phyloP scores from a whole-genome alignment of 192 early-diverging fungal species.

The Helicostylum pulchrum region DNA sequence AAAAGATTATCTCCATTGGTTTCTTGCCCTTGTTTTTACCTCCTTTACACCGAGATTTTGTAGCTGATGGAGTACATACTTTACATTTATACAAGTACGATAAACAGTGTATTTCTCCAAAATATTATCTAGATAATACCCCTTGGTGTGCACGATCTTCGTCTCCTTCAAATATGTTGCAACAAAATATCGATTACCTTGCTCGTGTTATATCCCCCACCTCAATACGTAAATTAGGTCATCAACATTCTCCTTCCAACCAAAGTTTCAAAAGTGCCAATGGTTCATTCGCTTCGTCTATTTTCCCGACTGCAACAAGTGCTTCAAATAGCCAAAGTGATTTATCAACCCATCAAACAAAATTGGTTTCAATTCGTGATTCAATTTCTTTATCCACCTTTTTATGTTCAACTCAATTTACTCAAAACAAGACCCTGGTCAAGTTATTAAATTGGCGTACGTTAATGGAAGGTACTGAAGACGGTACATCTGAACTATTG shows the following conservation, averaged over 20 bases:
- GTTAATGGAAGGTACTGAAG: conserved; percentile 10
- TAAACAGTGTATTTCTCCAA: conserved; percentile 33
- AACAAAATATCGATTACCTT: conserved; percentile 12
- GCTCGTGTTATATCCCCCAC: not conserved
- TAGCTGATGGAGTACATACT: conserved; percentile 57
- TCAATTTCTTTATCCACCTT: conserved; percentile 49
- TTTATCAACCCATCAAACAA: not conserved
- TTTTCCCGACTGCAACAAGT: not conserved
- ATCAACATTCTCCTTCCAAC: conserved; percentile 10
- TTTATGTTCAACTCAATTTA: conserved; percentile 62
- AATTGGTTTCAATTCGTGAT: conserved; percentile 37
- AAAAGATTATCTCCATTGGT: conserved; percentile 59
- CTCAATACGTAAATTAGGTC: not conserved
- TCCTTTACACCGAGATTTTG: conserved; percentile 45
- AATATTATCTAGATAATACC: conserved; percentile 47
- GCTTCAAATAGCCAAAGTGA: not conserved
- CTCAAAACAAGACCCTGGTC: conserved; percentile 59
- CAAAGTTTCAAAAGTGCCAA: conserved; percentile 16
- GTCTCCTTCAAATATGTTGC: conserved; percentile 26
- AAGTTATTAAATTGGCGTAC: conserved; percentile 66
- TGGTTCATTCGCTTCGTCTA: not conserved
- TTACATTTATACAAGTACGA: conserved; percentile 65
- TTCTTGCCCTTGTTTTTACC: conserved; percentile 55
- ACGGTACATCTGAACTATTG: conserved; percentile 33
- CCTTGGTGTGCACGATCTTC: conserved; percentile 39